phyloP scores from a whole-genome alignment of 2,329 filamentous ascomycete genomes.

The Venturiaceae sp. region DNA sequence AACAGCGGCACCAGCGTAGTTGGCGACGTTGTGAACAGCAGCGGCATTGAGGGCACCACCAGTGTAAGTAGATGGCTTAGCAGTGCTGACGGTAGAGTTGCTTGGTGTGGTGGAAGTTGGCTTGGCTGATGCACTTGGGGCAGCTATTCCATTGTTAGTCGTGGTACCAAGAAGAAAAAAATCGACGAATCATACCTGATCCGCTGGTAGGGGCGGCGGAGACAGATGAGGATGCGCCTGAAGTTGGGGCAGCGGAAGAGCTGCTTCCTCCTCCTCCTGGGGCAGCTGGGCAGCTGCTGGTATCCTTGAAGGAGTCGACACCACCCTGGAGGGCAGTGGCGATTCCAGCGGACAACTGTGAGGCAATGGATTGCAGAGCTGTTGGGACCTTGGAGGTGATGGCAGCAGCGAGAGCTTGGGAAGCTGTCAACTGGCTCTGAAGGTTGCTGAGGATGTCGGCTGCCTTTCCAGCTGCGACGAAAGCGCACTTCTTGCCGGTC shows the following conservation, averaged over 20 bases:
- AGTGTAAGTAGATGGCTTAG: too few relatives aligned
- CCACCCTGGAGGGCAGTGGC: conserved; percentile 22
- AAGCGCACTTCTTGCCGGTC: neutral
- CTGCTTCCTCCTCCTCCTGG: neutral
- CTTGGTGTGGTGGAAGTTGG: neutral
- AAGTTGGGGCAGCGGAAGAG: neutral
- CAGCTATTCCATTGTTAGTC: neutral
- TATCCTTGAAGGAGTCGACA: conserved; percentile 15
- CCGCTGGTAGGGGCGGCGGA: neutral
- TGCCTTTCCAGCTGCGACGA: neutral
- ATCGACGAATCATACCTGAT: neutral
- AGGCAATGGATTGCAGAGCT: neutral
- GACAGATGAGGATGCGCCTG: neutral
- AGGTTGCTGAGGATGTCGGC: neutral
- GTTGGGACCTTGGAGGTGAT: neutral
- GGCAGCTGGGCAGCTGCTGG: neutral
- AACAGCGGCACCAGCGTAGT: neutral
- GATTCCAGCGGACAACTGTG: conserved; percentile 14
- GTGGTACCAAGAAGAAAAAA: neutral
- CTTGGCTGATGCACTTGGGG: neutral
- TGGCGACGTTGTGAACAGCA: neutral
- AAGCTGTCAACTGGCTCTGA: neutral
- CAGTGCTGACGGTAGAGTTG: neutral
- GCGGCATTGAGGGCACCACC: neutral
- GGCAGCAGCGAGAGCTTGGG: neutral